phyloP scores from a whole-genome alignment of 805 yeast genomes.

The Candida ascalaphidarum region DNA sequence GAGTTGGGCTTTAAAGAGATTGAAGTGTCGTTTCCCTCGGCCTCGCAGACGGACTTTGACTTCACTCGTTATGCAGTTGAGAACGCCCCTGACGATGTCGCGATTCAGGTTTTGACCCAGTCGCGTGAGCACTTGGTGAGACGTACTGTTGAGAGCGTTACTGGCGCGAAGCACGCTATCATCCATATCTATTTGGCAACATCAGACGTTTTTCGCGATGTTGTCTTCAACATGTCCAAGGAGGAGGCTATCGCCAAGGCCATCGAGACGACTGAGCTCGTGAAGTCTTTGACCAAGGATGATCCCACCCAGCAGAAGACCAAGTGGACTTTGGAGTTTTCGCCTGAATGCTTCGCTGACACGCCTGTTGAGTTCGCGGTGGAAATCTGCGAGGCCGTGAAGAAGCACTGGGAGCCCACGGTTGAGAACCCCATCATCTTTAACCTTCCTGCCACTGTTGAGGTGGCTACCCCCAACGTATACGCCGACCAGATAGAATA shows the following conservation, averaged over 20 bases:
- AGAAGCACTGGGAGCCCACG: conserved; percentile 74
- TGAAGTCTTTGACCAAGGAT: conserved; percentile 64
- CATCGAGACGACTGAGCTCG: conserved; percentile 60
- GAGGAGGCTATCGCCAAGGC: conserved; percentile 64
- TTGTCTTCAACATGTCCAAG: conserved; percentile 65
- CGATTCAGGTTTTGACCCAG: conserved; percentile 67
- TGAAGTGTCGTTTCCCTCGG: conserved; percentile 75
- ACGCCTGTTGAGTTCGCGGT: conserved; percentile 68
- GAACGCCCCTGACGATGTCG: conserved; percentile 68
- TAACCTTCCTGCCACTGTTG: conserved; percentile 77
- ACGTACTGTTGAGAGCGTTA: conserved; percentile 65
- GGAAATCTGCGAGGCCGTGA: conserved; percentile 74
- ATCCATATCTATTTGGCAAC: conserved; percentile 72
- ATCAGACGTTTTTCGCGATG: conserved; percentile 65
- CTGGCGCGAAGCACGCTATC: conserved; percentile 66
- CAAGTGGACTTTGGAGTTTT: conserved; percentile 63
- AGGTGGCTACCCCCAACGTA: conserved; percentile 65
- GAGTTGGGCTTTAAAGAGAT: conserved; percentile 76
- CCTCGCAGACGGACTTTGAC: conserved; percentile 77
- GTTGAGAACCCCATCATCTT: conserved; percentile 65
- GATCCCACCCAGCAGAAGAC: conserved; percentile 59
- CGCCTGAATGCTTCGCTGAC: conserved; percentile 74
- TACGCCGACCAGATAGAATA: conserved; percentile 79
- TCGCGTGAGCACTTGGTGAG: conserved; percentile 68
- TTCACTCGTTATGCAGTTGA: conserved; percentile 75